Evolutionary conservation across 2,329 filamentous ascomycete genomes (phyloP), one percentile per base, ranked within the genome.

Genomic region (Ophioceras dolichostomum): DNA sequence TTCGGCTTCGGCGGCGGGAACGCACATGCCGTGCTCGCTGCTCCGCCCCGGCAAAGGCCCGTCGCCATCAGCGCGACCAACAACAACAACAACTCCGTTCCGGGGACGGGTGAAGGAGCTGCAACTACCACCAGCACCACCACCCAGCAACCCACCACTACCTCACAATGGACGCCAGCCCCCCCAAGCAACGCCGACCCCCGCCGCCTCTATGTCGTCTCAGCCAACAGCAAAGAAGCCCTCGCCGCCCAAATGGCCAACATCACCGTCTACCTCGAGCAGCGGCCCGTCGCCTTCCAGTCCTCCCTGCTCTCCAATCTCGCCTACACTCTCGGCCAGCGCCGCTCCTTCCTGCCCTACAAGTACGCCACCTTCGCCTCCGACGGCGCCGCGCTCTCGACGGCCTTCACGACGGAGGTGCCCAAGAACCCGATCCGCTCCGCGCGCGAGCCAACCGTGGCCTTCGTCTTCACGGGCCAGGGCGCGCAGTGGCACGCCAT

Each of bases 1-100:
- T 66, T 65, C 39, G 64, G 64, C 2, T 65, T 61, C 18, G 63
- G 64, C 13, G 65, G 64, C 28, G 58, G 59, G 13, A 67, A 66
- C 40, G 59, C 57, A 0, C 64, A 68, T 40, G 50, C 53, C 4
- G 58, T 67, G 12, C 41, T 68, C 34, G 53, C 57, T 35, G 37
- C 40, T 3, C 32, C 41, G 6, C 37, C 41, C 2, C 32, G 38
- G 31, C 30, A 19, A n/a, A 34, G 21, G 10, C n/a, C n/a, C n/a
- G 22, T 26, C 8, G 22, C 22, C 22, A 26, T 20, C 38, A 35
- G 17, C 21, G n/a, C n/a, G n/a, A n/a, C n/a, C n/a, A n/a, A n/a
- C n/a, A n/a, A 32, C 30, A 16, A 32, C 17, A 13, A 32, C 17
- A 10, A 18, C 30, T 4, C 30, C 30, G 2, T 32, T 32, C 30